Base-by-base conservation (phyloP, 371 early-diverging fungal genomes). In the Apophysomyces variabilis region DNA sequence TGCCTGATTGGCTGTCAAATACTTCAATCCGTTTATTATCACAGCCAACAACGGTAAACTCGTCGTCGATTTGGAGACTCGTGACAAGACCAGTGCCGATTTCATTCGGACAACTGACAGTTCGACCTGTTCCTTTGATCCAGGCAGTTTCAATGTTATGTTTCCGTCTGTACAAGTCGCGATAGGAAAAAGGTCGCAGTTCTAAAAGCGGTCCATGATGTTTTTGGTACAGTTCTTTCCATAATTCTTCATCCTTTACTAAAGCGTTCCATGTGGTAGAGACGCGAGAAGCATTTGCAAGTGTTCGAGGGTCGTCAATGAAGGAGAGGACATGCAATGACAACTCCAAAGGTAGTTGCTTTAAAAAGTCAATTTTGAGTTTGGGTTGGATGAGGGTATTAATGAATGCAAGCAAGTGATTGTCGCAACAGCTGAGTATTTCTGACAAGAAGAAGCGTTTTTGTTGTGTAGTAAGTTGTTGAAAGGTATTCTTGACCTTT, bases 1-100 rank as follows among this genome's bases (percentile, higher is more conserved):
- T 82, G 38, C 83, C 81, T 16, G 88, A 85, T 13, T 73, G 77
- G 13, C 87, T 86, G 72, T 91, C 90, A 79, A 92, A 95, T 36
- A 95, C 88, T 65, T 93, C 90, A 60, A 94, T 93, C 7, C 87
- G 82, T 65, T 89, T 87, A 66, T 94, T 93, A 68, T 95, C 94
- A 18, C 93, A 92, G 58, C 94, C 94, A 11, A 90, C 88, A 5
- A 94, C 93, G 67, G 94, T 90, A 66, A 89, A 92, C 44, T 89
- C 89, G 38, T 87, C 85, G 68, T 94, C 93, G 73, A 94, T 90
- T 72, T 94, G 94, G n/a, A 95, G 77, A 44, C 91, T 92, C 7
- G 95, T 95, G 9, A 95, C 93, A 9, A 95, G 87, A 45, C 90
- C 89, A 35, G 77, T 76, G 18, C 87, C 92, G 66, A 92, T 89